Conservation (phyloP, 441 rosid species). For the Populus hybrid region DNA sequence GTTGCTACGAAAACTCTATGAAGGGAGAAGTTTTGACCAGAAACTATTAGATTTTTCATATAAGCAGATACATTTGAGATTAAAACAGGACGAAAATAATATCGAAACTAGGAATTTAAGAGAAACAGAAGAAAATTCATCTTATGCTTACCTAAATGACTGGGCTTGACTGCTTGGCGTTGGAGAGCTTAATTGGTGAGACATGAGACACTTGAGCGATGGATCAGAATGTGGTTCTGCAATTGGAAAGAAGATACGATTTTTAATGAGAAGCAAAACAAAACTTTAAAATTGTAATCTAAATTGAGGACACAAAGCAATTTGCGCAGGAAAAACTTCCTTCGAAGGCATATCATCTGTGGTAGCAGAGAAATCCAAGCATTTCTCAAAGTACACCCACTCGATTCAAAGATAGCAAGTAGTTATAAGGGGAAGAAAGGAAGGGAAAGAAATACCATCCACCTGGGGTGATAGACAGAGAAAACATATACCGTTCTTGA, state of each 20-base stretch:
- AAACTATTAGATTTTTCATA: neutral
- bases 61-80: no score
- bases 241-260: slow-evolving; percentile 16
- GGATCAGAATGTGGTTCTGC: slow-evolving; percentile 46
- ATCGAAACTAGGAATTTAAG: slow-evolving; percentile 1
- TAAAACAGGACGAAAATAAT: neutral
- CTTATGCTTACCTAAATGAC: slow-evolving; percentile 50
- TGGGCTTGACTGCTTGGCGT: slow-evolving; percentile 42
- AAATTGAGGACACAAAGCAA: neutral
- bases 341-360: slow-evolving; percentile 12
- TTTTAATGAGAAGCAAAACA: slow-evolving; percentile 8
- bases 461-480: slow-evolving; percentile 16
- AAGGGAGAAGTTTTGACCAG: neutral
- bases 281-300: neutral
- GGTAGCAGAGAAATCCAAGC: slow-evolving; percentile 18
- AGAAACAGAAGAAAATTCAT: neutral
- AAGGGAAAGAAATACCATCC: neutral
- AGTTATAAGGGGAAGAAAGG: slow-evolving; percentile 5
- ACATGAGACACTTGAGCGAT: slow-evolving; percentile 42
- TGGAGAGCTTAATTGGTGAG: slow-evolving; percentile 29
- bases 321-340: slow-evolving; percentile 18
- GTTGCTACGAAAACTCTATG: slow-evolving; percentile 78
- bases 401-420: neutral
- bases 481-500: slow-evolving; percentile 21
- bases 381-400: slow-evolving; percentile 13